Base-by-base conservation (phyloP, 306 rosid genomes). In the Cyclanthera cordifolia region DNA sequence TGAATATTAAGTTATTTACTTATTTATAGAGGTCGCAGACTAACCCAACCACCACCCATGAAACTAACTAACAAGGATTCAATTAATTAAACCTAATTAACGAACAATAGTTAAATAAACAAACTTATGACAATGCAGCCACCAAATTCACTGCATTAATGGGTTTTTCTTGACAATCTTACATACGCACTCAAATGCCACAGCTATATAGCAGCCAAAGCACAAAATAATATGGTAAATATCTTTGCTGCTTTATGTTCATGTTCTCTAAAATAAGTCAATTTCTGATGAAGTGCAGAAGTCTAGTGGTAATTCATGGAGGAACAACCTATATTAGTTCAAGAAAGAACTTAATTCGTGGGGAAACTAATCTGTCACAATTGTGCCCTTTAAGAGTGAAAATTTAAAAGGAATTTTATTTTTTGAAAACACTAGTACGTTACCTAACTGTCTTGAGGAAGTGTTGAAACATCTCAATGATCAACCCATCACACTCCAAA, bases 391-490 rank as follows among this genome's bases (percentile, higher is more conserved):
- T 6, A 28, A 30, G 2, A 32, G 24, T n/a, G 25, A 17, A 69
- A 45, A 25, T 11, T n/a, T 30, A 30, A 30, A 69, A 69, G 66
- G 43, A 55, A 55, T 13, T 24, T 55, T 25, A 59, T 59, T 30
- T 17, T n/a, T n/a, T n/a, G n/a, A 49, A 63, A 49, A 17, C 4
- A 34, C 63, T 32, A 60, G 28, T 23, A 37, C 25, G 74, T 66
- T 85, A 87, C 98, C 98, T 92, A 80, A 87, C 72, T 13, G 79
- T 69, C 77, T 82, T 82, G 14, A 92, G 85, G 78, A 92, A 92
- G 77, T 89, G 86, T 81, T 87, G 88, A 78, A 92, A 92, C 98
- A 92, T 92, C 78, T 87, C 89, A 72, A 83, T 70, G 61, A 92
- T 92, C 82, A 92, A 79, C 13, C 74, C 82, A 75, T 89, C 96